Base-by-base conservation (phyloP, 2,329 filamentous ascomycete species). In the Cladosporium halotolerans region DNA sequence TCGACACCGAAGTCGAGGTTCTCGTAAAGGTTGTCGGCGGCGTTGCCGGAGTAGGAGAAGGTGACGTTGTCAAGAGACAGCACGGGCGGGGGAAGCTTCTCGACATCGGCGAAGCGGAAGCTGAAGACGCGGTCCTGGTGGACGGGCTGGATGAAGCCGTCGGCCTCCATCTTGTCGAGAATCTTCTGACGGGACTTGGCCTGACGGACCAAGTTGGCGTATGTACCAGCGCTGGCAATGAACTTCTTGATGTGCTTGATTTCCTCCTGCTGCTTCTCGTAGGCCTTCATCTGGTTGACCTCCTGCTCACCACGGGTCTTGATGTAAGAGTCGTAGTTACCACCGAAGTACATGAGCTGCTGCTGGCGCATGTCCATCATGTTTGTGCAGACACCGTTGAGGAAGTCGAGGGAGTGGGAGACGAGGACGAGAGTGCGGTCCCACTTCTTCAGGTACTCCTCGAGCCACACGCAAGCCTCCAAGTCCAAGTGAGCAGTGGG, bases 221-320 rank as follows among this genome's bases (percentile, higher is more conserved):
- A 99, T 57, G 93, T 99, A 91, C 95, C 93, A 54, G 93, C 93
- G 58, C 92, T 96, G 68, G 95, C 93, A 72, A 99, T 99, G 81
- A 99, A 99, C 78, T 97, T 96, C 81, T 99, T 97, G 81, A 99
- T 99, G 80, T 99, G 95, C 63, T 84, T 82, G 72, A 99, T 99
- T 79, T 99, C 93, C 58, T 99, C 93, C 72, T 99, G 93, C 73
- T 99, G 93, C 81, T 99, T 99, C 73, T 88, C 80, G 79, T 99
- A 99, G 59, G 93, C 93, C 81, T 97, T 99, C 83, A 88, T 89
- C 79, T 99, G 93, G 79, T 99, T 99, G 73, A 85, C 85, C 76
- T 99, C 93, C 74, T 96, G 87, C 76, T 99, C 93, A 52, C 81
- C 76, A 58, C 92, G 84, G 49, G 92, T 97, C 88, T 97, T 99